Evolutionary conservation across 345 rosid genomes (phyloP).

Genomic region (Salix caprea): DNA sequence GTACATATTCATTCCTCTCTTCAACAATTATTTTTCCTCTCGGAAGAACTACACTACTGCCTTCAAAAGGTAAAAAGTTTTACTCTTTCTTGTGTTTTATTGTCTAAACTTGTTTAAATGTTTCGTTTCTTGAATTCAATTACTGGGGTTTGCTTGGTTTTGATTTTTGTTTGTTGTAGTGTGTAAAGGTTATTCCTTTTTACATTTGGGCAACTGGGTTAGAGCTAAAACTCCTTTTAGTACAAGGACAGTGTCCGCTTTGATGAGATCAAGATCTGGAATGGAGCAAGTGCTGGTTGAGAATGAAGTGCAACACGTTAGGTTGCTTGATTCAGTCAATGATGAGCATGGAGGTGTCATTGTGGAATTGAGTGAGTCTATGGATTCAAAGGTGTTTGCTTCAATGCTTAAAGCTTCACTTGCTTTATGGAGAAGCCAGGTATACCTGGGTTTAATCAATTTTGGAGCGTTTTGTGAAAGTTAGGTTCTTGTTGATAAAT

Average conservation of each 20-base stretch:
- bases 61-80: background rate
- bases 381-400: slow-evolving; percentile 53
- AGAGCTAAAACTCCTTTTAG: slow-evolving; percentile 1
- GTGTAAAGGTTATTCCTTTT: background rate
- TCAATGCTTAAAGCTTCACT: slow-evolving; percentile 54
- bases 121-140: background rate
- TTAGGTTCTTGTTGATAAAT: background rate
- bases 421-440: slow-evolving; percentile 68
- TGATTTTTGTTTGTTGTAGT: background rate
- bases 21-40: background rate
- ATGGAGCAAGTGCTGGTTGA: slow-evolving; percentile 4
- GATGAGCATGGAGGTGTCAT: slow-evolving; percentile 79
- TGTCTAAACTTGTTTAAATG: background rate
- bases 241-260: slow-evolving; percentile 27
- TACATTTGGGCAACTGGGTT: background rate
- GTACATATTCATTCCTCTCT: background rate
- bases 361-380: slow-evolving; percentile 51
- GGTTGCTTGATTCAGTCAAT: slow-evolving; percentile 35
- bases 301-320: slow-evolving; percentile 14
- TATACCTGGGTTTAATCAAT: slow-evolving; percentile 14
- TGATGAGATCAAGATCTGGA: slow-evolving; percentile 12
- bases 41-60: background rate
- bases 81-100: background rate
- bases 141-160: background rate
- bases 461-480: background rate